A percentile compares a stretch with the other conserved stretches of the same genome.
Conservation (phyloP, 2,329 filamentous ascomycete genomes). For the Claviceps paspali region DNA sequence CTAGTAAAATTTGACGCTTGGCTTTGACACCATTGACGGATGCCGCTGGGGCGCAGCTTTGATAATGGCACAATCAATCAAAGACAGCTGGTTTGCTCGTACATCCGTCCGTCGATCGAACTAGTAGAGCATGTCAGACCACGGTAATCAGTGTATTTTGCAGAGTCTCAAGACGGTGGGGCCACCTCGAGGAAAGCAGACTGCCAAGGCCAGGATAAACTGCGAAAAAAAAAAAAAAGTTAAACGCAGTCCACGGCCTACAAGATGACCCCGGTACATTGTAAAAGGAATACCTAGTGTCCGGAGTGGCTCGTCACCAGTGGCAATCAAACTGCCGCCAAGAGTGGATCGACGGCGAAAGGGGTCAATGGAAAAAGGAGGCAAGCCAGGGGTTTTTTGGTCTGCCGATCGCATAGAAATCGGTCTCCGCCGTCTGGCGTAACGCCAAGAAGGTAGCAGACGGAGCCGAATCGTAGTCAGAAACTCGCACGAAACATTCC, state of each 20-base stretch:
- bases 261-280: too few relatives aligned
- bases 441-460: not conserved
- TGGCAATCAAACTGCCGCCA: not conserved
- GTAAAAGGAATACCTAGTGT: too few relatives aligned
- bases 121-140: not conserved
- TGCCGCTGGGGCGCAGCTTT: not conserved
- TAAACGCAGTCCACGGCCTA: too few relatives aligned
- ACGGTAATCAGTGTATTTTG: too few relatives aligned
- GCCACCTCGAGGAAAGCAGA: not conserved
- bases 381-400: too few relatives aligned
- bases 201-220: slow-evolving; percentile 2
- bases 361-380: not conserved
- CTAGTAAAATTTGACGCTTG: not conserved
- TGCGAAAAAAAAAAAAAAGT: not conserved
- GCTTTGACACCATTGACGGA: not conserved
- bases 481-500: not conserved
- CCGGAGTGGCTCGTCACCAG: not conserved
- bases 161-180: slow-evolving; percentile 4
- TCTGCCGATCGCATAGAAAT: not conserved
- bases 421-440: not conserved
- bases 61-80: not conserved
- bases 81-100: not conserved
- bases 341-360: too few relatives aligned
- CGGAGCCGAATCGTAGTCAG: not conserved
- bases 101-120: not conserved